A percentile compares a stretch with the other conserved stretches of the same genome.
These are phyloP conservation scores for Candida succiphila DNA, from an alignment of 805 yeast species.

Conservation along the genomic window DNA sequence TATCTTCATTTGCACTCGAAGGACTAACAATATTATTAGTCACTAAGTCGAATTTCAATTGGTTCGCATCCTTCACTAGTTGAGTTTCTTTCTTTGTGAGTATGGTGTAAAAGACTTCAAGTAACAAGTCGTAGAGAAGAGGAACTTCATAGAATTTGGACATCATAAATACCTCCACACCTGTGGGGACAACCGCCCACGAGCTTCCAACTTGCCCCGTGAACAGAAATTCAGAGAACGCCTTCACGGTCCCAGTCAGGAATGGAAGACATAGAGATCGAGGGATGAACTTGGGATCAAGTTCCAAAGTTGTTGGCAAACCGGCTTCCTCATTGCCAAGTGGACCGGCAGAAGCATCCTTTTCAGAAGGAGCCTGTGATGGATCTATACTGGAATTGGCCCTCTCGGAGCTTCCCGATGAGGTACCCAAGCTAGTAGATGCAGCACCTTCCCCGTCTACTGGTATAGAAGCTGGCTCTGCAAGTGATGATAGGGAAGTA, in stretches of 20 bases:
- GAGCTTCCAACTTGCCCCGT: constrained; percentile 74
- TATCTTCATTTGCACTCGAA: constrained; percentile 1
- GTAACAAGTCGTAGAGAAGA: constrained; percentile 54
- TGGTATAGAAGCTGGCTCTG: too few relatives aligned
- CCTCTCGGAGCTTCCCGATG: too few relatives aligned
- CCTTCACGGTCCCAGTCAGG: constrained; percentile 47
- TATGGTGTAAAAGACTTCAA: constrained; percentile 60
- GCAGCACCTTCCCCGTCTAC: neutral
- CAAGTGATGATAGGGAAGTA: too few relatives aligned
- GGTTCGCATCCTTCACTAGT: constrained; percentile 29
- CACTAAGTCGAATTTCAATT: constrained; percentile 14
- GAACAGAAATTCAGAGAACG: constrained; percentile 62
- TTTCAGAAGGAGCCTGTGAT: too few relatives aligned
- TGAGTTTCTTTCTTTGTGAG: constrained; percentile 58
- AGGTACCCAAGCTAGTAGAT: neutral
- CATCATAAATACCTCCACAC: constrained; percentile 51
- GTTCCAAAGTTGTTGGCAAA: constrained; percentile 6
- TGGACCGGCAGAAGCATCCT: too few relatives aligned
- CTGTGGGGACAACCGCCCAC: constrained; percentile 64
- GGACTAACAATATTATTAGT: constrained; percentile 2
- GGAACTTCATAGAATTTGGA: constrained; percentile 64
- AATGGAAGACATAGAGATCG: constrained; percentile 63
- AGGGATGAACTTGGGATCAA: constrained; percentile 61
- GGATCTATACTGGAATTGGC: too few relatives aligned
- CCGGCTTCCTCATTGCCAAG: too few relatives aligned